Evolutionary conservation across 306 rosid genomes (phyloP).

Genomic region (Ammopiptanthus mongolicus): DNA sequence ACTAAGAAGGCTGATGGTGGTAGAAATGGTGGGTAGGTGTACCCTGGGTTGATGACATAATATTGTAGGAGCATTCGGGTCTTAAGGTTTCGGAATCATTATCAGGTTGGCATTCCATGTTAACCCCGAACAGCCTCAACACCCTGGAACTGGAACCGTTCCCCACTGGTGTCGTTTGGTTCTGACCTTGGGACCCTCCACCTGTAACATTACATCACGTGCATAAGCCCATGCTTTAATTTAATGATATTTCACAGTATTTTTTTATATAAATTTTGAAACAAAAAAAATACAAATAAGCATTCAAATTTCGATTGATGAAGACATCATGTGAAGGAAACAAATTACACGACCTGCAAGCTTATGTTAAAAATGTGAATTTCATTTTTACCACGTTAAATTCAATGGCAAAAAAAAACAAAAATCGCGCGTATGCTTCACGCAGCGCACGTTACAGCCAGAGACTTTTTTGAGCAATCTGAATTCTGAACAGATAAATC

Average conservation of each 20-base stretch:
- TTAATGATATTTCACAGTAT: not conserved
- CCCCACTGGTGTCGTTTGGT: conserved; percentile 37
- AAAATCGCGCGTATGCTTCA: not conserved
- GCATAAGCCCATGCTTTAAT: conserved; percentile 20
- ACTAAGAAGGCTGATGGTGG: conserved; percentile 21
- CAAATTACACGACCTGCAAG: not conserved
- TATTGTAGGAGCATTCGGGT: conserved; percentile 30
- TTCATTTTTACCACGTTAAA: not conserved
- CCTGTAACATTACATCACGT: conserved; percentile 38
- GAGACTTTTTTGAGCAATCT: not conserved
- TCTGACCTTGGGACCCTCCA: conserved; percentile 42
- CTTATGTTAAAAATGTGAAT: not conserved
- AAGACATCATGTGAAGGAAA: not conserved
- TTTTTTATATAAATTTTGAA: not conserved
- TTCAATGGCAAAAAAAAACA: not conserved
- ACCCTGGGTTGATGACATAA: conserved; percentile 38
- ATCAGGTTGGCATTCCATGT: conserved; percentile 76
- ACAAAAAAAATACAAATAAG: not conserved
- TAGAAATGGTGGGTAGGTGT: conserved; percentile 29
- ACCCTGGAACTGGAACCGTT: conserved; percentile 50
- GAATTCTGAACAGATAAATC: not conserved
- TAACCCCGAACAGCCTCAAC: conserved; percentile 88
- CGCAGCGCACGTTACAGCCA: not conserved
- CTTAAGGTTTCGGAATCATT: conserved; percentile 43
- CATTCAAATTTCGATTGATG: not conserved